Percentiles rank a stretch among this genome's conserved stretches.
phyloP scores from a whole-genome alignment of 768 basidiomycete genomes.

The Boletus sp. region DNA sequence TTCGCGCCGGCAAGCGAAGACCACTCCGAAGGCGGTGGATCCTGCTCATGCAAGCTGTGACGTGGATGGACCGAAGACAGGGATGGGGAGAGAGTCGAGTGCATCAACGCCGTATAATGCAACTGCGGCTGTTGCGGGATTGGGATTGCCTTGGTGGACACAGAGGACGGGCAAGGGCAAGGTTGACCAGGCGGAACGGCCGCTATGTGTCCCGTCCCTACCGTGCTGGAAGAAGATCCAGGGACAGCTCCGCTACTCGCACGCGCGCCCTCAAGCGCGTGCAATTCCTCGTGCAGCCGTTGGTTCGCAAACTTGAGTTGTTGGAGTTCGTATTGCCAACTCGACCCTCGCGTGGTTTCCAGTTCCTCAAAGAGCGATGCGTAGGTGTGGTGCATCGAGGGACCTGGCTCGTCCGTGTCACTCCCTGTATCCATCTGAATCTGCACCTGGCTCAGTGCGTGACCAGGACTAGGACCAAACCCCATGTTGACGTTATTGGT shows the following conservation, averaged over 20 bases:
- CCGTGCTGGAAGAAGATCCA: neutral
- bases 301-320: constrained; percentile 74
- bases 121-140: constrained; percentile 4
- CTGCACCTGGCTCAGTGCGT: neutral
- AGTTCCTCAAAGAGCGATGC: constrained; percentile 71
- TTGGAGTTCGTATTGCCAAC: constrained; percentile 93
- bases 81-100: constrained; percentile 1
- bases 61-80: neutral
- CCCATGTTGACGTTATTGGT: neutral
- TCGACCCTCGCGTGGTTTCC: constrained; percentile 60
- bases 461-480: neutral
- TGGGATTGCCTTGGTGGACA: neutral
- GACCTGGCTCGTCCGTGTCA: neutral
- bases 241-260: neutral
- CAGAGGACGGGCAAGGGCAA: neutral
- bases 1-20: constrained; percentile 29
- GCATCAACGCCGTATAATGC: constrained; percentile 5
- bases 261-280: constrained; percentile 33
- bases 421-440: neutral
- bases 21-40: constrained; percentile 23
- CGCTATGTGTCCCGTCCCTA: neutral
- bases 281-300: constrained; percentile 57
- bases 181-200: neutral
- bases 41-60: constrained; percentile 17
- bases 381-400: constrained; percentile 10